Percentiles rank a stretch among this genome's conserved stretches.
These are phyloP conservation scores for Penicillium sp. DNA, from an alignment of 2,329 filamentous ascomycete species.

Conservation along the genomic window DNA sequence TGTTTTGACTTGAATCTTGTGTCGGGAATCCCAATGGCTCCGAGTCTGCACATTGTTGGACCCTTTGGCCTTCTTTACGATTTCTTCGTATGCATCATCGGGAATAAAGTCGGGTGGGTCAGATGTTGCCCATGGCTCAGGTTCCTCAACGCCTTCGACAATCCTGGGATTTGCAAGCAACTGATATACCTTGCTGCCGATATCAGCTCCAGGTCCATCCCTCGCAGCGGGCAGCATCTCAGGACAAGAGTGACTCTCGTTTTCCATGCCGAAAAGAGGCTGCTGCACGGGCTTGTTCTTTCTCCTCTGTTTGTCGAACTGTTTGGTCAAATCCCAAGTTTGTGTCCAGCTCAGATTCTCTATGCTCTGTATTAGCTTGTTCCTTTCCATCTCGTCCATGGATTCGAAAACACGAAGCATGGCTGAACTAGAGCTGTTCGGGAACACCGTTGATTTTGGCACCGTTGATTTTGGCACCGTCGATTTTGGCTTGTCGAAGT, in stretches of 20 bases:
- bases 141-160: neutral
- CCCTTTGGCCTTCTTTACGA: neutral
- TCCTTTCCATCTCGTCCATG: neutral
- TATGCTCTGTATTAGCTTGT: neutral
- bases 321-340: neutral
- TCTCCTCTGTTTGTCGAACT: neutral
- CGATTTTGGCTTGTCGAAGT: neutral
- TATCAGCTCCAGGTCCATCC: slow-evolving; percentile 30
- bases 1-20: neutral
- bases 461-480: no score
- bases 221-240: slow-evolving; percentile 24
- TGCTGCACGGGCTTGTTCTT: neutral
- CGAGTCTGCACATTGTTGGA: neutral
- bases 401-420: neutral
- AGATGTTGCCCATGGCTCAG: neutral
- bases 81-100: neutral
- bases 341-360: neutral
- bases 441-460: neutral
- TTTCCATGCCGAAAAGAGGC: neutral
- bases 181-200: slow-evolving; percentile 19
- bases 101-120: neutral
- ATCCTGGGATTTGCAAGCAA: slow-evolving; percentile 9
- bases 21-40: neutral
- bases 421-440: neutral
- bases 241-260: slow-evolving; percentile 10